Evolutionary conservation across 352 stramenopile genomes (phyloP).

Genomic region (Discostella stelligera): DNA sequence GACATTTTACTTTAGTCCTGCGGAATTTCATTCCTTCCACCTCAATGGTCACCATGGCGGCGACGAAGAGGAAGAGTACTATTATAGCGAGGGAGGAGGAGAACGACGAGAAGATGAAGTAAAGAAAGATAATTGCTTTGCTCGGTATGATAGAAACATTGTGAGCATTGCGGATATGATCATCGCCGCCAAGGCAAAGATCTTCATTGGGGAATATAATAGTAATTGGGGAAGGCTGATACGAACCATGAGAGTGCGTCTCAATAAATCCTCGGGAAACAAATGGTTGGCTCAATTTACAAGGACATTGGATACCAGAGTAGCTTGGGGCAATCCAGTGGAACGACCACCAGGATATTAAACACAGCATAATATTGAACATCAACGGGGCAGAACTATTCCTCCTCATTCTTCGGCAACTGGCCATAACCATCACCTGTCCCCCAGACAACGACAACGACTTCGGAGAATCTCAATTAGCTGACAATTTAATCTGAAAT

Average conservation of each 20-base stretch:
- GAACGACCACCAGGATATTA: slow-evolving; percentile 11
- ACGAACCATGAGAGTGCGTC: slow-evolving; percentile 23
- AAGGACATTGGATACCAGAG: slow-evolving; percentile 27
- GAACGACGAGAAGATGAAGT: slow-evolving; percentile 8
- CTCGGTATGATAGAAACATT: slow-evolving; percentile 42
- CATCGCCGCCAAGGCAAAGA: slow-evolving; percentile 17
- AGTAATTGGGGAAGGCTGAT: slow-evolving; percentile 42
- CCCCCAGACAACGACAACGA: too few species aligned
- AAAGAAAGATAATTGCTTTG: slow-evolving; percentile 25
- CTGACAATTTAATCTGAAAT: too few species aligned
- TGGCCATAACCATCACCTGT: too few species aligned
- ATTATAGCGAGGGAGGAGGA: slow-evolving; percentile 6
- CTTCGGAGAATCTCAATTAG: too few species aligned
- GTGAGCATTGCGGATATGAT: slow-evolving; percentile 36
- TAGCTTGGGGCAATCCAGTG: slow-evolving; percentile 21
- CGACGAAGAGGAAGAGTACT: too few species aligned
- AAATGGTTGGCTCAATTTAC: not conserved
- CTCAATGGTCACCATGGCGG: slow-evolving; percentile 6
- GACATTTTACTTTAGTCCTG: slow-evolving; percentile 44
- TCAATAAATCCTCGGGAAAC: slow-evolving; percentile 1
- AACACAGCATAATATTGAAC: not conserved
- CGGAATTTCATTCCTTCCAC: slow-evolving; percentile 15
- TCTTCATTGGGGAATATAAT: slow-evolving; percentile 44
- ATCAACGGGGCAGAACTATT: too few species aligned
- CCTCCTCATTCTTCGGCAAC: too few species aligned